phyloP scores from a whole-genome alignment of 2,329 filamentous ascomycete species.

The Aspergillus sp. region DNA sequence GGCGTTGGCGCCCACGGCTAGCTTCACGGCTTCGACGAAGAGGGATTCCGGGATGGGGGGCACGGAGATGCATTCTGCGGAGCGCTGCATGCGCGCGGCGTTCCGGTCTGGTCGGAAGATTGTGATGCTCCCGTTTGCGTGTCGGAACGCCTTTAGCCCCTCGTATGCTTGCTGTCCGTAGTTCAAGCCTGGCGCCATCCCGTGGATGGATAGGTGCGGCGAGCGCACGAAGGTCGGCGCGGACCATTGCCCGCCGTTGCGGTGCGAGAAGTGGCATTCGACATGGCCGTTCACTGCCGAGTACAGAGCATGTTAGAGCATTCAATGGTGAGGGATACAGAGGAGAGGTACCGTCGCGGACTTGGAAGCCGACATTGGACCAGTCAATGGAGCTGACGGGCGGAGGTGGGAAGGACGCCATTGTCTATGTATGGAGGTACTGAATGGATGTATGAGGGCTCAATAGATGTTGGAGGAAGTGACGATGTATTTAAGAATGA shows the following conservation, averaged over 20 bases:
- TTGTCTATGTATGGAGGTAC: background rate
- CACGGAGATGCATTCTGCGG: conserved; percentile 78
- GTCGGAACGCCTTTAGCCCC: conserved; percentile 93
- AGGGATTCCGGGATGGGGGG: conserved; percentile 73
- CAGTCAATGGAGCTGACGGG: conserved; percentile 61
- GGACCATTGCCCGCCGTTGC: conserved; percentile 72
- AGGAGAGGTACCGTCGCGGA: conserved; percentile 69
- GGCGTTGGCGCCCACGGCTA: conserved; percentile 85
- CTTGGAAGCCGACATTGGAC: conserved; percentile 87
- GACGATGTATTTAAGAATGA: too few relatives aligned
- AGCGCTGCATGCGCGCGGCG: conserved; percentile 79
- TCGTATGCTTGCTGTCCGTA: conserved; percentile 98
- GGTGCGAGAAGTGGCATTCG: conserved; percentile 76
- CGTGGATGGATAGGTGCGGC: conserved; percentile 84
- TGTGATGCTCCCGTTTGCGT: conserved; percentile 64
- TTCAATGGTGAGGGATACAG: background rate
- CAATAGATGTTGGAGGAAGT: too few relatives aligned
- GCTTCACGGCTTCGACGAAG: conserved; percentile 73
- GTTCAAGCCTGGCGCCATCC: conserved; percentile 92
- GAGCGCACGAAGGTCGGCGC: conserved; percentile 75
- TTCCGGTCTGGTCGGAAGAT: conserved; percentile 89
- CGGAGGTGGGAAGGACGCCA: conserved; percentile 29
- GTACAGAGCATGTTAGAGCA: background rate
- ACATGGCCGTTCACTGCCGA: conserved; percentile 81
- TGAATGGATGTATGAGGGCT: too few relatives aligned